phyloP scores from a whole-genome alignment of 352 stramenopile species.

The Globisporangium carolinianum region DNA sequence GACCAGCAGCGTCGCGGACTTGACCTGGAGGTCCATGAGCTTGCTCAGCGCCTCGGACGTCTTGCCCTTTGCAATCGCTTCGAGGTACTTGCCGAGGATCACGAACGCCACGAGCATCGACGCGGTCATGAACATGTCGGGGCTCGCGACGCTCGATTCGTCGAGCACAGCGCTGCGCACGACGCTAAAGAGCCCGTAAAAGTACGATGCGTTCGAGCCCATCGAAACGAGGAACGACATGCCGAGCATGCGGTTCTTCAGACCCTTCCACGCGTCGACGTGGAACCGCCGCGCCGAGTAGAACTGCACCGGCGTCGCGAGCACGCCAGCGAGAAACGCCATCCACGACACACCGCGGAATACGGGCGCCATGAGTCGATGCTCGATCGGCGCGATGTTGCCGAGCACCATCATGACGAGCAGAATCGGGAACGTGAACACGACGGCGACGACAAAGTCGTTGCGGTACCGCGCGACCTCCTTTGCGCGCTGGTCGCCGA shows the following conservation, averaged over 20 bases:
- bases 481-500: conserved; percentile 74
- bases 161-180: conserved; percentile 55
- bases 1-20: conserved; percentile 91
- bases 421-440: conserved; percentile 93
- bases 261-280: conserved; percentile 87
- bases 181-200: conserved; percentile 92
- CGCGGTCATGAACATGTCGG: conserved; percentile 97
- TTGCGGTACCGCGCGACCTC: conserved; percentile 75
- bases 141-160: conserved; percentile 57
- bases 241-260: conserved; percentile 86
- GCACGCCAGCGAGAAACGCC: conserved; percentile 57
- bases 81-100: conserved; percentile 96
- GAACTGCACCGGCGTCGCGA: conserved; percentile 96
- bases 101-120: conserved; percentile 98
- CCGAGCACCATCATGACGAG: conserved; percentile 89
- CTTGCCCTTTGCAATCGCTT: conserved; percentile 89
- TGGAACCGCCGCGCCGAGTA: conserved; percentile 92
- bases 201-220: conserved; percentile 94
- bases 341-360: conserved; percentile 72
- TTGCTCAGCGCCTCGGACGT: conserved; percentile 94
- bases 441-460: conserved; percentile 81
- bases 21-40: conserved; percentile 94
- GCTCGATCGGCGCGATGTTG: conserved; percentile 57
- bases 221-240: conserved; percentile 98
- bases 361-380: conserved; percentile 39